Base-by-base conservation (phyloP, 2,329 filamentous ascomycete species). In the Fusarium guadeloupense region DNA sequence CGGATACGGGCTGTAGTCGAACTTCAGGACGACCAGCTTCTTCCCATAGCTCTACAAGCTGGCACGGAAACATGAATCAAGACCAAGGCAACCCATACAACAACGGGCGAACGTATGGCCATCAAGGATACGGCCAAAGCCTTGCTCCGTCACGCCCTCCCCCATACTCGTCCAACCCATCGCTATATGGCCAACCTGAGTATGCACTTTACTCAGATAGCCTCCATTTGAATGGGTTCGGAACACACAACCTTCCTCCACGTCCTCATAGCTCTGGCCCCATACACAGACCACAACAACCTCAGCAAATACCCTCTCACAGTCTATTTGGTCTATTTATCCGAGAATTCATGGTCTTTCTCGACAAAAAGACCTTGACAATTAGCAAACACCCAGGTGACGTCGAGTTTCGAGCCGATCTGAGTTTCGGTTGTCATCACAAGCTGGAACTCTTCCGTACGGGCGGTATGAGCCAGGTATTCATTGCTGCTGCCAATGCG, bases 331-430 rank as follows among this genome's bases (percentile, higher is more conserved):
- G 48, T 7, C 41, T 52, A 19, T 52, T 52, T 14, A 33, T 23
- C 13, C 38, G 33, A 9, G 40, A 39, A 20, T 45, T 52, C n/a
- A 45, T 52, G 48, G 26, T 52, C 25, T 45, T 31, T 25, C 40
- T 52, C 12, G 34, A 52, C 26, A 39, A 39, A 4, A 52, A 52
- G 40, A 52, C 33, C n/a, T 31, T 52, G 12, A 52, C 48, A 7
- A 17, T 52, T 21, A 25, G 48, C 14, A 17, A 34, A 25, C 23
- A 31, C 6, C 33, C 40, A 3, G 40, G 48, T 4, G 48, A 51
- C 21, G 41, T 45, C 14, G 33, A 52, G 28, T 45, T 45, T 12
- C 40, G 33, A 5, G 48, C 40, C 26, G 40, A 52, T n/a, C n/a
- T 52, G 1, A 52, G 48, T 21, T 52, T 33, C 16, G 41, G 48